Evolutionary conservation across 2,329 filamentous ascomycete species (phyloP).

Genomic region (Furcasterigmium sp.): DNA sequence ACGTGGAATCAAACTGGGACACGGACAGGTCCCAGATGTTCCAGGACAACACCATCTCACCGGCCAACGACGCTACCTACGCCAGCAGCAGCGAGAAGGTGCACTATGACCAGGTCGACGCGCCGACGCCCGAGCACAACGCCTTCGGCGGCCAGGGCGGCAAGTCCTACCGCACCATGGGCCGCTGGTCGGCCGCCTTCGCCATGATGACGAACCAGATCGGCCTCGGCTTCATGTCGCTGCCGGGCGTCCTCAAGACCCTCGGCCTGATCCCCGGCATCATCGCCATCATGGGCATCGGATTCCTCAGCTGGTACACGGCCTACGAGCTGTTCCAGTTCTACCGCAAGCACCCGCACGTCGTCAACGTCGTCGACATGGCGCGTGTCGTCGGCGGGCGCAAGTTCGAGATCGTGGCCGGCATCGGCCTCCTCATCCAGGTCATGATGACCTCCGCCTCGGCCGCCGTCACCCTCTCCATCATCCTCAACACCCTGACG

Average conservation of each 20-base stretch:
- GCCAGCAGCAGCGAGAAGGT: not conserved
- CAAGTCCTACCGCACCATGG: constrained; percentile 26
- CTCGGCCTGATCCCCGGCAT: not conserved
- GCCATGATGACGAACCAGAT: constrained; percentile 5
- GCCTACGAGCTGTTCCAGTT: constrained; percentile 1
- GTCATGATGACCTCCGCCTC: constrained; percentile 67
- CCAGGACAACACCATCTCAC: not conserved
- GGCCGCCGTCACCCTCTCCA: constrained; percentile 60
- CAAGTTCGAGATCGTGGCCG: not conserved
- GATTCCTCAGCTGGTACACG: not conserved
- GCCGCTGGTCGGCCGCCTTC: constrained; percentile 25
- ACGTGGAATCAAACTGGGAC: not conserved
- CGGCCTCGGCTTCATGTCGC: not conserved
- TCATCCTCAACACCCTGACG: constrained; percentile 65
- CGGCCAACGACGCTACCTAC: not conserved
- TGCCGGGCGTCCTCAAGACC: not conserved
- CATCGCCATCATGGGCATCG: not conserved
- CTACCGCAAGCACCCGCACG: not conserved
- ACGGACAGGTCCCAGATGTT: not conserved
- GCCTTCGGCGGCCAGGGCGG: constrained; percentile 22
- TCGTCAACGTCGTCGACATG: not conserved
- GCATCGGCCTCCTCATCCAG: constrained; percentile 58
- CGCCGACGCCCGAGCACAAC: constrained; percentile 9
- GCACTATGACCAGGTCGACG: not conserved
- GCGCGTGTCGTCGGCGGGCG: not conserved